These are phyloP conservation scores for Penicillium aurantiogriseum DNA, from an alignment of 2,329 filamentous ascomycete genomes.

Conservation along the genomic window DNA sequence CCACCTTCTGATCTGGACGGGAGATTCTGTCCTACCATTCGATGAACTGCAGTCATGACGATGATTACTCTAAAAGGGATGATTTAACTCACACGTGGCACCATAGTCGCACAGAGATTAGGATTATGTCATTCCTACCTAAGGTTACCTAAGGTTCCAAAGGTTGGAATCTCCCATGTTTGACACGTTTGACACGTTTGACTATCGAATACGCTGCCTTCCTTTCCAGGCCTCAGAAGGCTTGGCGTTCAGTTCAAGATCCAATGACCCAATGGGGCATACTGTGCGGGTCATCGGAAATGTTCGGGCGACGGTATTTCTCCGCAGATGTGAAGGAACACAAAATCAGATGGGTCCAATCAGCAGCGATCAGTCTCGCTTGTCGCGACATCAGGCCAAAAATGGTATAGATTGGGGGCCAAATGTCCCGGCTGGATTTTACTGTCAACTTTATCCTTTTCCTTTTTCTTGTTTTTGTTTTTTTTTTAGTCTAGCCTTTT, in stretches of 20 bases:
- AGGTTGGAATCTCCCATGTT: neutral
- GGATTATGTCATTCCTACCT: neutral
- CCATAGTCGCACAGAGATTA: constrained; percentile 9
- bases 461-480: neutral
- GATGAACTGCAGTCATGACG: constrained; percentile 1
- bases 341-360: constrained; percentile 1
- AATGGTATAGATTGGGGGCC: constrained; percentile 18
- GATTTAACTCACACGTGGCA: constrained; percentile 17
- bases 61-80: constrained; percentile 1
- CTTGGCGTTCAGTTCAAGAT: neutral
- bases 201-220: constrained; percentile 7
- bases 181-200: neutral
- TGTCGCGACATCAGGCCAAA: constrained; percentile 28
- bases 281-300: constrained; percentile 6
- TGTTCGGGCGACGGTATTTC: constrained; percentile 11
- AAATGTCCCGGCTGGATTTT: constrained; percentile 1
- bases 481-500: neutral
- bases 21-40: neutral
- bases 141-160: no score
- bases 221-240: neutral
- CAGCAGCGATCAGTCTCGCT: constrained; percentile 10
- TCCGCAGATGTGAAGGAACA: constrained; percentile 3
- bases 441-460: neutral
- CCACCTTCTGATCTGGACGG: neutral
- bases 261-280: neutral